Percentiles rank a stretch among this genome's conserved stretches.
Evolutionary conservation across 208 protist genomes (phyloP).

Genomic region (Leishmania mexicana): DNA sequence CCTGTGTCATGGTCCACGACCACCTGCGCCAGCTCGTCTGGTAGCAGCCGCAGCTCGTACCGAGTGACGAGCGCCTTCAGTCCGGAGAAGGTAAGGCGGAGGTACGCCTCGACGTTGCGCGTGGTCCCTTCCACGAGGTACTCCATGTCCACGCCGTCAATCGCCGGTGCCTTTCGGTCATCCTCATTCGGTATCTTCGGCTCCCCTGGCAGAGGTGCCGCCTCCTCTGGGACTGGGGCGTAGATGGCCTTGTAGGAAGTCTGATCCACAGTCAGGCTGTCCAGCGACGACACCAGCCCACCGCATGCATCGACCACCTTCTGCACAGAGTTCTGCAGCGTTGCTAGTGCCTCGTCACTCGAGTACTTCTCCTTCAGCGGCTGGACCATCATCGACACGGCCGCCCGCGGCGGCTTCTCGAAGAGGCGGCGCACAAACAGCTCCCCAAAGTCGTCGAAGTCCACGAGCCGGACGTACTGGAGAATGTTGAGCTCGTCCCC

Average conservation of each 20-base stretch:
- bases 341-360: conserved; percentile 15
- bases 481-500: conserved; percentile 62
- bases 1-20: conserved; percentile 68
- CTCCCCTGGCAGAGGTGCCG: conserved; percentile 6
- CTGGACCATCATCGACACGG: conserved; percentile 69
- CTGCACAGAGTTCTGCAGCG: conserved; percentile 55
- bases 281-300: conserved; percentile 35
- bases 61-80: conserved; percentile 57
- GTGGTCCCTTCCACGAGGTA: conserved; percentile 55
- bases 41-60: conserved; percentile 60
- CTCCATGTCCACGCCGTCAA: conserved; percentile 60
- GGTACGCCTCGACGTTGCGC: conserved; percentile 57
- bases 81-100: conserved; percentile 65
- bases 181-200: conserved; percentile 8
- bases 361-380: conserved; percentile 57
- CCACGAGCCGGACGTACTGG: conserved; percentile 57
- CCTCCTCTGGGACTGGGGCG: background rate
- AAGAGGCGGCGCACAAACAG: conserved; percentile 73
- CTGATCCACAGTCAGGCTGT: conserved; percentile 23
- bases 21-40: conserved; percentile 64
- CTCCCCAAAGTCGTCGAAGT: conserved; percentile 79
- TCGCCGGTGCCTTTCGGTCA: conserved; percentile 5
- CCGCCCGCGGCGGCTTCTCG: conserved; percentile 38
- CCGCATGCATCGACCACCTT: conserved; percentile 44
- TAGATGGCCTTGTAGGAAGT: conserved; percentile 30